Evolutionary conservation across 2,329 filamentous ascomycete species (phyloP), one percentile per base, ranked within the genome.

Genomic region (Trichoderma sp.): DNA sequence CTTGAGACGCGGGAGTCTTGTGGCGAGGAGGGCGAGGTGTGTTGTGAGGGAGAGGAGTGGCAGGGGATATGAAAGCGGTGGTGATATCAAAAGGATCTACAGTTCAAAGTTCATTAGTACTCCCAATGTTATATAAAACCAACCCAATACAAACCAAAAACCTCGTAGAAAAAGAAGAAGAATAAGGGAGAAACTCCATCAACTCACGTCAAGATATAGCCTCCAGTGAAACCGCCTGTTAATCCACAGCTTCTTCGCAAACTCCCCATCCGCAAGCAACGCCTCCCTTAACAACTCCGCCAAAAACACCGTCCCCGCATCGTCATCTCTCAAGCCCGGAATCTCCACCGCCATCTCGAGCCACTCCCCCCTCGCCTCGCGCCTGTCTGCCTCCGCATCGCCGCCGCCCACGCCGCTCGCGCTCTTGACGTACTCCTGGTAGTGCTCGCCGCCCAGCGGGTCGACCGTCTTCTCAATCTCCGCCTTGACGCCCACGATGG

Each of bases 191-290:
- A 28, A 57, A 62, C 18, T n/a, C 34, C 36, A 21, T 36, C 3
- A 3, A 86, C 93, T 79, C 81, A 98, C 95, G 83, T 99, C 96
- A 74, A 99, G 88, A 82, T 95, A 98, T 71, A 99, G 82, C 83
- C 95, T 93, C 96, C 96, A 99, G 85, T 98, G 95, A 86, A 95
- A 99, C 58, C 95, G 88, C 72, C 86, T 84, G 83, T 98, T 98
- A 80, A 99, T 98, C 82, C 91, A 92, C 78, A 99, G 82, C 78
- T 91, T 89, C 80, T 89, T 90, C 74, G 87, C 87, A 80, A 93
- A 88, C 78, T 87, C 86, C 24, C 90, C 91, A 81, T 90, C 92
- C 36, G 90, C 91, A 73, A 96, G 86, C 82, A 99, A 81, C 71
- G 93, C 93, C 86, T 99, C 96, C 71, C 89, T 90, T 81, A 98